Conservation (phyloP, 176 grass and related monocot genomes). For the Hyparrhenia diplandra region DNA sequence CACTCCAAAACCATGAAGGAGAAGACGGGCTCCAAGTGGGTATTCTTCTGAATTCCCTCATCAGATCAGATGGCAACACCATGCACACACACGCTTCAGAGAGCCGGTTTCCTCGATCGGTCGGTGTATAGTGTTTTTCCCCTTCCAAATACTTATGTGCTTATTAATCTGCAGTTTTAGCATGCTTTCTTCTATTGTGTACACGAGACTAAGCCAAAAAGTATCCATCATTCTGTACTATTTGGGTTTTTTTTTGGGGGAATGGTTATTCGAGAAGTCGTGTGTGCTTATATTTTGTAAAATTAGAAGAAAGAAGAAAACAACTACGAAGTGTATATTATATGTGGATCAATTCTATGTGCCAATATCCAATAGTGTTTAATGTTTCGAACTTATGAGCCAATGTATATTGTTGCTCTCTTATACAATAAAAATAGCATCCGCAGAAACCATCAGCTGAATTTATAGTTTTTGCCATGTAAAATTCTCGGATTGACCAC, state of each 20-base stretch:
- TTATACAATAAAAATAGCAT: too few relatives aligned
- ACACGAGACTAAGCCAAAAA: slow-evolving; percentile 19
- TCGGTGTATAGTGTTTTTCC: background rate
- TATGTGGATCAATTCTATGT: background rate
- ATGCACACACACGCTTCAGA: background rate
- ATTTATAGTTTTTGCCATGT: background rate
- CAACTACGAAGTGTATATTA: background rate
- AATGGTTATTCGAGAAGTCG: background rate
- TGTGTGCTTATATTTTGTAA: background rate
- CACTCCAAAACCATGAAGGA: slow-evolving; percentile 88
- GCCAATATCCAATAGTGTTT: background rate
- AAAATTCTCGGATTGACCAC: too few relatives aligned
- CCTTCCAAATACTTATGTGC: slow-evolving; percentile 16
- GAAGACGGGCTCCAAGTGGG: slow-evolving; percentile 69
- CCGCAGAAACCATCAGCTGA: too few relatives aligned
- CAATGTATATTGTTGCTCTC: too few relatives aligned
- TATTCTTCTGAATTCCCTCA: slow-evolving; percentile 43
- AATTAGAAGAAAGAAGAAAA: background rate
- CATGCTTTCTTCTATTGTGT: background rate
- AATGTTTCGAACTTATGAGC: too few relatives aligned
- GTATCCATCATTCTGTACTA: slow-evolving; percentile 4
- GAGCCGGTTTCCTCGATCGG: background rate
- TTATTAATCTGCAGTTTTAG: slow-evolving; percentile 31
- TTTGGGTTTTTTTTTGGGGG: background rate
- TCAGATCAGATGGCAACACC: background rate